Conservation (phyloP, 345 rosid genomes). For the Eucalyptus guilfoylei region DNA sequence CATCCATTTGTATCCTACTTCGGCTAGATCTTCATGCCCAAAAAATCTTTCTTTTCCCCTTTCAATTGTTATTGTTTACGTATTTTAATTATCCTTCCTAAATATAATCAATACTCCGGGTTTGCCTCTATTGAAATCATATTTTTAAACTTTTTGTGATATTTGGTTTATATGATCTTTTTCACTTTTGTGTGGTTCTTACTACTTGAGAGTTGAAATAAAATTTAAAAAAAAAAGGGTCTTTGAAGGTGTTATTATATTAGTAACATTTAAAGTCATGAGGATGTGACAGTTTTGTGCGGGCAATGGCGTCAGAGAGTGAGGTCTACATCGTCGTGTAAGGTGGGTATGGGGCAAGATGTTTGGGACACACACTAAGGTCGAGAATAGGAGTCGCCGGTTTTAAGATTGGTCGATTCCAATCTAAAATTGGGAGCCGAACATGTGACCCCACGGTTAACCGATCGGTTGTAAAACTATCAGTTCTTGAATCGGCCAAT, state of each 20-base stretch:
- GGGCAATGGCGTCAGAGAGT: not conserved
- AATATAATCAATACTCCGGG: not conserved
- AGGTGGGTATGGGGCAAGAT: not conserved
- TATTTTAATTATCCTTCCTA: not conserved
- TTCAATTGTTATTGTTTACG: not conserved
- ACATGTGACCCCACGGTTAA: not conserved
- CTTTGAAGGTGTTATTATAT: not conserved
- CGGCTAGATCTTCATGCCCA: not conserved
- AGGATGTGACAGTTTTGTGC: not conserved
- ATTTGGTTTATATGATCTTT: not conserved
- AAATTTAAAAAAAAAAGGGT: not conserved
- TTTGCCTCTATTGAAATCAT: not conserved
- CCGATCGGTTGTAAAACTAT: not conserved
- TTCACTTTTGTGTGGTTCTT: not conserved
- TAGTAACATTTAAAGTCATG: not conserved
- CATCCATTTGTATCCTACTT: not conserved
- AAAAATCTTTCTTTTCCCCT: not conserved
- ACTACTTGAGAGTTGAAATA: not conserved
- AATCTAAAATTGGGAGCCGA: not conserved
- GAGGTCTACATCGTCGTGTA: not conserved
- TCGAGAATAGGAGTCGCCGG: not conserved
- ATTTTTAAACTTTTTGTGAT: not conserved
- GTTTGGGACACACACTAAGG: not conserved
- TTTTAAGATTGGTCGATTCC: not conserved
- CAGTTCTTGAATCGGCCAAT: rapidly evolving